phyloP scores from a whole-genome alignment of 1,284 basidiomycete species.

The Tranzscheliella williamsii region DNA sequence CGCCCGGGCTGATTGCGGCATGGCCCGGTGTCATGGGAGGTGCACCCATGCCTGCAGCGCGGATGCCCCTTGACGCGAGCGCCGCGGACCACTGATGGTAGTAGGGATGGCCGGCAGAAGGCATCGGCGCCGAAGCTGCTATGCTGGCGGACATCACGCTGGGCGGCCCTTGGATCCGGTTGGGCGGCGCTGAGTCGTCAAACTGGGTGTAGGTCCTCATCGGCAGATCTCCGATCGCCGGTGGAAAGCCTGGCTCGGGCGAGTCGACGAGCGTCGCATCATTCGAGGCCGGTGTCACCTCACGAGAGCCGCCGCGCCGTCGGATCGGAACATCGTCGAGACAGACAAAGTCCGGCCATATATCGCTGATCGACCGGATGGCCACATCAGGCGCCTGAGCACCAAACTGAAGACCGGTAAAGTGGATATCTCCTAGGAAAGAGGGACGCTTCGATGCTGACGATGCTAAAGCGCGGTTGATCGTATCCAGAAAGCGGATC shows the following conservation, averaged over 20 bases:
- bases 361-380: slow-evolving; percentile 86
- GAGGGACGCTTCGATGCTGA: slow-evolving; percentile 74
- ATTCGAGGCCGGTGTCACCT: slow-evolving; percentile 23
- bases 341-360: slow-evolving; percentile 79
- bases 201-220: slow-evolving; percentile 38
- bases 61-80: slow-evolving; percentile 23
- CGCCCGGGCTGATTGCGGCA: slow-evolving; percentile 19
- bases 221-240: slow-evolving; percentile 5
- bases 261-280: slow-evolving; percentile 21
- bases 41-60: slow-evolving; percentile 15
- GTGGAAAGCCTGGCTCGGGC: slow-evolving; percentile 3
- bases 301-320: slow-evolving; percentile 12
- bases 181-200: slow-evolving; percentile 23
- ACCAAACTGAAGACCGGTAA: slow-evolving; percentile 86
- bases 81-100: slow-evolving; percentile 38
- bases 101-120: slow-evolving; percentile 1
- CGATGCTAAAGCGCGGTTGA: slow-evolving; percentile 74
- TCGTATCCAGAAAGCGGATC: slow-evolving; percentile 71
- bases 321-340: slow-evolving; percentile 22
- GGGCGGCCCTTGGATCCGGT: slow-evolving; percentile 28
- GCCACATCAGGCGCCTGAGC: slow-evolving; percentile 79
- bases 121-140: slow-evolving; percentile 11
- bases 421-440: slow-evolving; percentile 86
- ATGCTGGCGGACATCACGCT: slow-evolving; percentile 26
- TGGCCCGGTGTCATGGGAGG: slow-evolving; percentile 8